Percentiles rank a stretch among this genome's conserved stretches.
Conservation (phyloP, 306 rosid genomes). For the Senna tora region DNA sequence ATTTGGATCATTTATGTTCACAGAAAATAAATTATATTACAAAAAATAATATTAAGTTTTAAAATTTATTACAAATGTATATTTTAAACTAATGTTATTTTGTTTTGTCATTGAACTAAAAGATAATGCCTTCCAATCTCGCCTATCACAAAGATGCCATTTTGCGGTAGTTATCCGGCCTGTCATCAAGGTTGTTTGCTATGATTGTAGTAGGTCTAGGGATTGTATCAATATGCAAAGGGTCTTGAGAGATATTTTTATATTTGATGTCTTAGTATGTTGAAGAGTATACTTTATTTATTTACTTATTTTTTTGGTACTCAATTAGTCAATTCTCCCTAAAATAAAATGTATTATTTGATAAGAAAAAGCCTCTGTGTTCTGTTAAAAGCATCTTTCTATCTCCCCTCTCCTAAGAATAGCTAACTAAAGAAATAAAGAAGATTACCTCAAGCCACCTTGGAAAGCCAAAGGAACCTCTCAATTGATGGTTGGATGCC, state of each 20-base stretch:
- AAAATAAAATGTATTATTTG: not conserved
- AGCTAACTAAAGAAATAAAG: slow-evolving; percentile 16
- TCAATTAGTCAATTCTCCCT: not conserved
- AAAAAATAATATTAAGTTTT: too few species aligned
- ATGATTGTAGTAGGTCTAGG: too few species aligned
- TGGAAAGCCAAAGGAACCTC: slow-evolving; percentile 91
- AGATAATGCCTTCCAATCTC: too few species aligned
- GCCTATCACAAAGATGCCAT: too few species aligned
- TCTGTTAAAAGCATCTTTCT: not conserved
- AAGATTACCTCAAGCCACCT: slow-evolving; percentile 92
- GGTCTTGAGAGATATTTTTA: not conserved
- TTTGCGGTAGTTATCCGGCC: too few species aligned
- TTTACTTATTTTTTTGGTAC: not conserved
- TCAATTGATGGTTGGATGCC: slow-evolving; percentile 57
- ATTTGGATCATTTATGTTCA: too few species aligned
- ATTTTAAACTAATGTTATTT: too few species aligned
- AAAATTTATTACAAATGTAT: too few species aligned
- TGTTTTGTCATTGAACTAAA: too few species aligned
- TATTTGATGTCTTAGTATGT: not conserved
- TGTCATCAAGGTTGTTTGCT: too few species aligned
- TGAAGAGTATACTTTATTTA: not conserved
- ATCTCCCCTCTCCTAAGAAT: not conserved
- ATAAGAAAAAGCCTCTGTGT: slow-evolving; percentile 1
- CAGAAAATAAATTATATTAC: too few species aligned
- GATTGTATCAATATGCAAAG: too few species aligned